Evolutionary conservation across 1,284 basidiomycete species (phyloP).

Genomic region (Ceratobasidium sp.): DNA sequence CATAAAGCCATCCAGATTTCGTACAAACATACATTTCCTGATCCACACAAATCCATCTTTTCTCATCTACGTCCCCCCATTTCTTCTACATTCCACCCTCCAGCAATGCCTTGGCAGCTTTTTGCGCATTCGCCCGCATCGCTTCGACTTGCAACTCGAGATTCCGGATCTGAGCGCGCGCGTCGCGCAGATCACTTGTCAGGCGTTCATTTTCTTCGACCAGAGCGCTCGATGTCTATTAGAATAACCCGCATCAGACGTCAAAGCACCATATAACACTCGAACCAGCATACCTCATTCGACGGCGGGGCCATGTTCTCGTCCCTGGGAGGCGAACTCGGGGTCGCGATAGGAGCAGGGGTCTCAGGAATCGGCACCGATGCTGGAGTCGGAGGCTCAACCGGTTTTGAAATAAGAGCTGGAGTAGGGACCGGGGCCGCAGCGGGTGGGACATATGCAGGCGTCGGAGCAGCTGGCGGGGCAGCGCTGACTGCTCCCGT

Average conservation of each 20-base stretch:
- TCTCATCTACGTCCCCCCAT: neutral
- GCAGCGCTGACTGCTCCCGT: constrained; percentile 54
- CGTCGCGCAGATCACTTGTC: constrained; percentile 76
- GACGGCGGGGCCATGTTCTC: constrained; percentile 20
- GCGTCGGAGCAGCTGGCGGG: constrained; percentile 54
- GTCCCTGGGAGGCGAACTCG: constrained; percentile 16
- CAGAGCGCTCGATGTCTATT: constrained; percentile 54
- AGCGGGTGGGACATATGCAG: constrained; percentile 56
- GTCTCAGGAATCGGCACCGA: constrained; percentile 53
- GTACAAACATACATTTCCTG: constrained; percentile 32
- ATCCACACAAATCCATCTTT: neutral
- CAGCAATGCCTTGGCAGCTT: constrained; percentile 62
- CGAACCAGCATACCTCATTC: constrained; percentile 22
- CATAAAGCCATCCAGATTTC: neutral
- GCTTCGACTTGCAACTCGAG: constrained; percentile 86
- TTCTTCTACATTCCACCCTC: constrained; percentile 33
- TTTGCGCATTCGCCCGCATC: constrained; percentile 77
- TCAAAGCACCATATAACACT: neutral
- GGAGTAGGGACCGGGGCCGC: constrained; percentile 45
- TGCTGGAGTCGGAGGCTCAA: constrained; percentile 53
- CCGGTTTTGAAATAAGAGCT: constrained; percentile 55
- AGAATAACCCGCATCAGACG: neutral
- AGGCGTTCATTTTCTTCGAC: constrained; percentile 74
- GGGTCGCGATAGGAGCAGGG: constrained; percentile 38
- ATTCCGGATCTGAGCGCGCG: constrained; percentile 81